Base-by-base conservation (phyloP, 768 basidiomycete genomes). In the Exsudoporus frostii region DNA sequence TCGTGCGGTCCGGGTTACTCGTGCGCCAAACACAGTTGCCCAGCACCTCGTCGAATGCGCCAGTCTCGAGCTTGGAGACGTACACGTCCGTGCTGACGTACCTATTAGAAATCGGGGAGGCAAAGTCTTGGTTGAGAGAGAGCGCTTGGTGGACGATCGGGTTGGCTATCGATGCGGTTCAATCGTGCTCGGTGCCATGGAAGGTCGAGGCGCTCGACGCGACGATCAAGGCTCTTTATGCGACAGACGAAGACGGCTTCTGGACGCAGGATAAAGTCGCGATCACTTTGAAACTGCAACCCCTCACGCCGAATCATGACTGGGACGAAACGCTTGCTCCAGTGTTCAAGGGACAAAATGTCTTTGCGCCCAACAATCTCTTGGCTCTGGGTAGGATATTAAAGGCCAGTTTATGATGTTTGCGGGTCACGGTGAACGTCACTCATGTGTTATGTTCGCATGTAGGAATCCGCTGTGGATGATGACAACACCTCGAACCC, bases 241-340 rank as follows among this genome's bases (percentile, higher is more conserved):
- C 44, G 17, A 53, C 49, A 7, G 57, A 60, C 9, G 47, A 46
- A 19, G 60, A 47, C 6, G n/a, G 36, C 1, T 30, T 60, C 4
- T 98, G 95, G 94, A 86, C 88, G 3, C 85, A 88, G 19, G 96
- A 98, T 66, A 97, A 92, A 70, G 74, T 98, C 29, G 93, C 91
- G 3, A 59, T 97, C 56, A 79, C 84, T 0, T 62, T 97, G 41
- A 83, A 83, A 60, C 68, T 97, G 48, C 88, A 92, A 66, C 69
- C 73, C 11, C 56, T 77, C 27, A 75, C 75, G 56, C 84, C 88
- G 8, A 74, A 82, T 22, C 74, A 79, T 37, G 79, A 86, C 44
- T 97, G 91, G 90, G 77, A 79, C 55, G 67, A 72, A 22, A 65
- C 84, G 22, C 71, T 91, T 29, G 67, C 80, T 1, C 90, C 93